Base-by-base conservation (phyloP, 805 yeast species). In the Grigorovia yakushimaensis region DNA sequence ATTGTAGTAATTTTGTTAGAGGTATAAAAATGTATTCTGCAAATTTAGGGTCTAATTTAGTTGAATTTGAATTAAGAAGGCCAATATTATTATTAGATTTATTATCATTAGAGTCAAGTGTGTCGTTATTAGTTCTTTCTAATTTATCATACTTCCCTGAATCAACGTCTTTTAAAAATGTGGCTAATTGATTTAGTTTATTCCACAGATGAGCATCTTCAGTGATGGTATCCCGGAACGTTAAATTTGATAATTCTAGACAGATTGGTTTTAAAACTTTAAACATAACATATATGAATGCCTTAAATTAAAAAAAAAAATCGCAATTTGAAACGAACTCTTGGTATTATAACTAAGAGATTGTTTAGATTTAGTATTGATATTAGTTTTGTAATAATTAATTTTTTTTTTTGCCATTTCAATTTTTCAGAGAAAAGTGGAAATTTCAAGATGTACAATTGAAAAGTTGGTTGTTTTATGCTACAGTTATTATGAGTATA, bases 1-100 rank as follows among this genome's bases (percentile, higher is more conserved):
- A 73, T 47, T 74, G 73, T 39, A 82, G 60, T 8, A 82, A 57
- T 46, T 73, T 73, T 1, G 79, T 72, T 2, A 82, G 54, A 0
- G 88, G 88, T 11, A 78, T 72, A 60, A 79, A 80, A 1, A 81
- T 69, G 49, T 81, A 80, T 50, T 81, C 84, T 0, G 83, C 83
- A 18, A 81, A 56, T 22, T 27, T 27, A 27, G 33, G 33, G 33
- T 27, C 9, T 27, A 27, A 27, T 7, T 27, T 27, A 5, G 33
- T n/a, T n/a, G n/a, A n/a, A n/a, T n/a, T n/a, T n/a, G n/a, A n/a
- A n/a, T n/a, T n/a, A n/a, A n/a, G n/a, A n/a, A n/a, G n/a, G n/a
- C n/a, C n/a, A n/a, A n/a, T n/a, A n/a, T n/a, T n/a, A n/a, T n/a
- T n/a, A n/a, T n/a, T n/a, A n/a, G n/a, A n/a, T n/a, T n/a, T n/a